Evolutionary conservation across 2,329 filamentous ascomycete species (phyloP).

Genomic region (Alternaria conjuncta): DNA sequence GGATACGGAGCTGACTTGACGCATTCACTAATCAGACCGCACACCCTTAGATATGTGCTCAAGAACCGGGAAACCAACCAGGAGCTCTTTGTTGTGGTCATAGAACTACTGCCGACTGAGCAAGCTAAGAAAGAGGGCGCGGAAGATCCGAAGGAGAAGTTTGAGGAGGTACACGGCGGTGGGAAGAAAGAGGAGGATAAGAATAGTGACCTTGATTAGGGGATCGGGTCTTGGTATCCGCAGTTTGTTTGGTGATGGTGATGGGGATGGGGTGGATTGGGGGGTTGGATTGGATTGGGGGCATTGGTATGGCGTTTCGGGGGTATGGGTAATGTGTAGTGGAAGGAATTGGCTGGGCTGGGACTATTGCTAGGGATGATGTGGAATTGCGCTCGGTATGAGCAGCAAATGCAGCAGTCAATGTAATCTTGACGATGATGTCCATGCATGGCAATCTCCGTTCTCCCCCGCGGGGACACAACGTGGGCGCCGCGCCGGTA

Average conservation of each 20-base stretch:
- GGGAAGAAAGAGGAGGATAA: conserved; percentile 19
- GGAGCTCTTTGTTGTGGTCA: conserved; percentile 80
- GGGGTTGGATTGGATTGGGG: not conserved
- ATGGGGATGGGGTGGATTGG: no score
- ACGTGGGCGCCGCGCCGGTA: not conserved
- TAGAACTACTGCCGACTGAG: conserved; percentile 76
- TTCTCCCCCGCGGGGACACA: not conserved
- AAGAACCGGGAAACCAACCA: conserved; percentile 77
- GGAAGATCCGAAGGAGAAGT: conserved; percentile 30
- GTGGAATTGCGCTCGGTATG: not conserved
- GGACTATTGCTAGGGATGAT: not conserved
- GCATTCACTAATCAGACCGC: conserved; percentile 65
- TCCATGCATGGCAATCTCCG: not conserved
- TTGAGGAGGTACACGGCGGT: conserved; percentile 29
- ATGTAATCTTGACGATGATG: not conserved
- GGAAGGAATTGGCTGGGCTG: not conserved
- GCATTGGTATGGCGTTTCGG: conserved; percentile 10
- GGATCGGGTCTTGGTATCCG: not conserved
- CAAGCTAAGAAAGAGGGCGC: conserved; percentile 49
- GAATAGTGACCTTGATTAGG: conserved; percentile 28
- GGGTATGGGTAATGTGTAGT: not conserved
- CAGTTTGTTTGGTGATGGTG: not conserved
- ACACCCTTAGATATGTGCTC: conserved; percentile 88
- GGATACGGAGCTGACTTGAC: conserved; percentile 16
- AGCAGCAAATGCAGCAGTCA: not conserved